Evolutionary conservation across 768 basidiomycete genomes (phyloP).

Genomic region (Boletus reticulatus): DNA sequence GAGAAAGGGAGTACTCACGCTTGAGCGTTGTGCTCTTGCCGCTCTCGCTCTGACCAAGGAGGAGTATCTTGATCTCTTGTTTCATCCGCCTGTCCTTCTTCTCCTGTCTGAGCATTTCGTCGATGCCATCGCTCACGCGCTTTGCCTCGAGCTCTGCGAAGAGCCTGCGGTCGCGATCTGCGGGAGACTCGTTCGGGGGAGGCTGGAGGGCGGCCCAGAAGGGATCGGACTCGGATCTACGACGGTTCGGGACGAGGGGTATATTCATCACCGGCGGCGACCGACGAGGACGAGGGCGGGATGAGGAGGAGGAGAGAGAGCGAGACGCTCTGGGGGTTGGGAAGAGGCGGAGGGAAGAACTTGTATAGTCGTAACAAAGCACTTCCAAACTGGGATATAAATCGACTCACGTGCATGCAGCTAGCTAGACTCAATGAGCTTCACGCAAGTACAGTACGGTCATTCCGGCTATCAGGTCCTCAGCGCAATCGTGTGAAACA

Average conservation of each 20-base stretch:
- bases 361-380: constrained; percentile 17
- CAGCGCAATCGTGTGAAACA: background rate
- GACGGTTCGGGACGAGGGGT: constrained; percentile 37
- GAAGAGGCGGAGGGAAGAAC: constrained; percentile 15
- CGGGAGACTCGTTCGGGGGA: constrained; percentile 67
- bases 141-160: constrained; percentile 69
- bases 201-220: constrained; percentile 65
- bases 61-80: constrained; percentile 69
- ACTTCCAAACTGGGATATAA: constrained; percentile 24
- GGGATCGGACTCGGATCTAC: constrained; percentile 61
- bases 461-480: background rate
- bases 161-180: constrained; percentile 63
- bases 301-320: constrained; percentile 4
- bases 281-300: background rate
- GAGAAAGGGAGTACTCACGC: constrained; percentile 54
- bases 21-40: constrained; percentile 88
- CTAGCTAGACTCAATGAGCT: background rate
- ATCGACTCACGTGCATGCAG: constrained; percentile 14
- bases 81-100: constrained; percentile 57
- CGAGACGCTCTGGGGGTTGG: constrained; percentile 19
- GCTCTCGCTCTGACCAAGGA: constrained; percentile 87
- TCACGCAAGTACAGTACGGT: background rate
- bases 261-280: constrained; percentile 18
- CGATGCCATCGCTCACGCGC: constrained; percentile 72
- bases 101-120: constrained; percentile 73